Percentiles rank a stretch among this genome's conserved stretches.
phyloP scores from a whole-genome alignment of 805 yeast genomes.

The Wilhelminamyces savonicus region DNA sequence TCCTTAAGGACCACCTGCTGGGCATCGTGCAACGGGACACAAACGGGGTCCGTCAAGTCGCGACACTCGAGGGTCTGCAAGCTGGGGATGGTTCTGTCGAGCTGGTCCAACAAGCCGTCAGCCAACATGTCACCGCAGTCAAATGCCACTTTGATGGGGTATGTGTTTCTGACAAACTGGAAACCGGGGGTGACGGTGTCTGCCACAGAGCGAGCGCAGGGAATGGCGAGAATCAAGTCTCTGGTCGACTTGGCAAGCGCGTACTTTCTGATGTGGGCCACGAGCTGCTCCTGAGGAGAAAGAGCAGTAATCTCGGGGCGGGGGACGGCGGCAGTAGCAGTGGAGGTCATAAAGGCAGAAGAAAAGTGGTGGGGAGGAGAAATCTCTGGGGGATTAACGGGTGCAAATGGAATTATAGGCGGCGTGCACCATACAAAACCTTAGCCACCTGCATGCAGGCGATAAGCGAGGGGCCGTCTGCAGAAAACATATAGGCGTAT shows the following conservation, averaged over 20 bases:
- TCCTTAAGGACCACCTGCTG: slow-evolving; percentile 1
- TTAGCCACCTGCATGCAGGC: no score
- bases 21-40: background rate
- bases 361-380: no score
- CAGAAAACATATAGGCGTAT: no score
- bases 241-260: slow-evolving; percentile 42
- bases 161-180: slow-evolving; percentile 13
- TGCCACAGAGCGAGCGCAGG: slow-evolving; percentile 27
- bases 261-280: slow-evolving; percentile 37
- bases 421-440: no score
- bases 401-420: no score
- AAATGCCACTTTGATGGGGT: slow-evolving; percentile 39
- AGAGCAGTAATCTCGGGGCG: no score
- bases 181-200: slow-evolving; percentile 25
- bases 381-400: no score
- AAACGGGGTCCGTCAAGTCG: slow-evolving; percentile 40
- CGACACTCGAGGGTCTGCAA: slow-evolving; percentile 48
- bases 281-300: slow-evolving; percentile 5
- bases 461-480: no score
- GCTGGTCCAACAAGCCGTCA: slow-evolving; percentile 46
- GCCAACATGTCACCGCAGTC: slow-evolving; percentile 45
- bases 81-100: slow-evolving; percentile 58
- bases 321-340: no score
- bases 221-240: slow-evolving; percentile 24
- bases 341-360: no score